Conservation (phyloP, 257 asterid species). For the Datura wrightii region DNA sequence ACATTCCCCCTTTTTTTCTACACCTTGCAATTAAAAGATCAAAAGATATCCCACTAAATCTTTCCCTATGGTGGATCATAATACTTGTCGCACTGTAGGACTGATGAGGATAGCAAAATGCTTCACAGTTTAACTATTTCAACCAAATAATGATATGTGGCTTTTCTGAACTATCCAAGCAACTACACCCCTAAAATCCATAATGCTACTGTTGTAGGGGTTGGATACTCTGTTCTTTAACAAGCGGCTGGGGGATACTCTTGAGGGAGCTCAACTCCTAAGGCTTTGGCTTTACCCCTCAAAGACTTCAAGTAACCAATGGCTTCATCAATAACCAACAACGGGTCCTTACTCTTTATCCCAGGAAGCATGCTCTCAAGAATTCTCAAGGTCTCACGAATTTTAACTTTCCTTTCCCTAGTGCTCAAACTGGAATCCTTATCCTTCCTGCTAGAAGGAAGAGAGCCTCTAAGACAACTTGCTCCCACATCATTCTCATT, state of each 20-base stretch:
- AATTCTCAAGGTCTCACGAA: slow-evolving; percentile 52
- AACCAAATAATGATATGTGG: slow-evolving; percentile 11
- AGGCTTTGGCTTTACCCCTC: slow-evolving; percentile 63
- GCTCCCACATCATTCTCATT: slow-evolving; percentile 44
- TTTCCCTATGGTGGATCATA: slow-evolving; percentile 44
- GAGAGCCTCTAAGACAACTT: slow-evolving; percentile 39
- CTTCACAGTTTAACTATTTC: slow-evolving; percentile 21
- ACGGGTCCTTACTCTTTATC: slow-evolving; percentile 53
- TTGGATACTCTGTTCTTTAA: neutral
- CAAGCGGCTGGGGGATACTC: neutral
- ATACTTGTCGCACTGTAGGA: slow-evolving; percentile 44
- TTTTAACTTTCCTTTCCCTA: slow-evolving; percentile 50
- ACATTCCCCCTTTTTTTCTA: slow-evolving; percentile 43
- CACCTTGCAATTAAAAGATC: slow-evolving; percentile 40
- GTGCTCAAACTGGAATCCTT: slow-evolving; percentile 34
- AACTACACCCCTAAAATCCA: slow-evolving; percentile 15
- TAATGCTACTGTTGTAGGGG: slow-evolving; percentile 26
- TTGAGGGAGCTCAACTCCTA: slow-evolving; percentile 43
- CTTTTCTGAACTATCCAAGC: slow-evolving; percentile 8
- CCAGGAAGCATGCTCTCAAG: slow-evolving; percentile 65
- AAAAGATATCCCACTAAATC: slow-evolving; percentile 45
- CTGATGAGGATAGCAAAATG: slow-evolving; percentile 40
- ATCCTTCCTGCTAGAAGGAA: slow-evolving; percentile 30
- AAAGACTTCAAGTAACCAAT: slow-evolving; percentile 63
- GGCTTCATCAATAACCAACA: slow-evolving; percentile 70